Evolutionary conservation across 139 green algal species (phyloP), one percentile per base, ranked within the genome.

Genomic region (Edaphochlamys debaryana): DNA sequence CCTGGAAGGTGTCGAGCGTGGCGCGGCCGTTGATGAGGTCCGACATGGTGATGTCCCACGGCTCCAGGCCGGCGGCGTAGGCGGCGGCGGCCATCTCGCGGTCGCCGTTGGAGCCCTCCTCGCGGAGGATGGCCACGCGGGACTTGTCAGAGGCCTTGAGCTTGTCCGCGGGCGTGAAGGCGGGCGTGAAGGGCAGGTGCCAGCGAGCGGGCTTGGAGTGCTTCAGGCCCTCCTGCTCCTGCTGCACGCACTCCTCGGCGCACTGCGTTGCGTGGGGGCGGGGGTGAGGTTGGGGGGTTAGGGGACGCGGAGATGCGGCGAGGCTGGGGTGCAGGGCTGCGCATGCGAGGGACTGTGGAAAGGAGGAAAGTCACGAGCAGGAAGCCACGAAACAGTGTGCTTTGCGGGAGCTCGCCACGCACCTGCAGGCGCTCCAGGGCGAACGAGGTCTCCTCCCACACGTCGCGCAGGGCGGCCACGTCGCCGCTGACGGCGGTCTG

Each of bases 31-130:
- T 79, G 58, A 99, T 87, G 66, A 99, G 92, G 87, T 99, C 97
- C 36, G 79, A 94, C 98, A 99, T 99, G 62, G 95, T 97, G 58
- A 99, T 87, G 88, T 99, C 97, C 96, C 96, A 99, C 1, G 97
- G 95, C 91, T 99, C 93, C 91, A 99, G 92, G 82, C 96, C 96
- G 0, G 93, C 94, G 32, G 90, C 89, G 37, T 90, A 94, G 23
- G 98, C 84, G 17, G 96, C 96, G 0, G 96, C 95, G 0, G 95
- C 91, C 97, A 99, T 99, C 91, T 99, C 97, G 29, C 97, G 85
- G 89, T 99, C 97, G 34, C 97, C 97, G 83, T 99, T 99, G 92
- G 79, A 94, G 83, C 97, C 97, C 89, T 99, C 97, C 88, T 99
- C 97, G 20, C 97, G 92, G n/a, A 98, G 86, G 72, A 99, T 87